phyloP scores from a whole-genome alignment of 2,329 filamentous ascomycete genomes.

The Lachnellula arida region DNA sequence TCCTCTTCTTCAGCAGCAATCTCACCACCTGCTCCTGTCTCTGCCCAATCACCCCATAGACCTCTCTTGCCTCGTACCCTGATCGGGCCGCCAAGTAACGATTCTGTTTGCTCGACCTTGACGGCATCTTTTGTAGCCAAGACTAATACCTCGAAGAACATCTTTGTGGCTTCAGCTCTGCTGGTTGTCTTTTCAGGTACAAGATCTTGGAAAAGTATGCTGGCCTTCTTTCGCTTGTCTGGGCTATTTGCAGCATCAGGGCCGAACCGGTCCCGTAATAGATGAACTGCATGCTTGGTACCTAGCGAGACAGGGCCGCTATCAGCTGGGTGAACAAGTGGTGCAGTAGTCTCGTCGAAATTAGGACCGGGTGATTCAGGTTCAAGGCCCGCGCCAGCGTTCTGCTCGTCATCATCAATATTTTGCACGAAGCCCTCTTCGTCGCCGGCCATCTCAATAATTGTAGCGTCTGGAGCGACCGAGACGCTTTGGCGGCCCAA shows the following conservation, averaged over 20 bases:
- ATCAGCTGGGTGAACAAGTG: constrained; percentile 74
- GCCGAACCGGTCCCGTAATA: constrained; percentile 85
- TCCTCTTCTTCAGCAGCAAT: constrained; percentile 37
- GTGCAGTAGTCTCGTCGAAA: constrained; percentile 75
- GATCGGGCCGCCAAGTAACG: constrained; percentile 70
- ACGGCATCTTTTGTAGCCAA: constrained; percentile 97
- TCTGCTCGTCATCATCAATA: constrained; percentile 43
- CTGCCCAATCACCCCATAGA: constrained; percentile 97
- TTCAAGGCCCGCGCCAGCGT: constrained; percentile 42
- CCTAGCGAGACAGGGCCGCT: constrained; percentile 83
- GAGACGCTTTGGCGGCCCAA: constrained; percentile 41
- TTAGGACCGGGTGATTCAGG: constrained; percentile 45
- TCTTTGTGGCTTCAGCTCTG: constrained; percentile 92
- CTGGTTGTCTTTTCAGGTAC: constrained; percentile 76
- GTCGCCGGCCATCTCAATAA: constrained; percentile 60
- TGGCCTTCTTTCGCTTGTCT: constrained; percentile 67
- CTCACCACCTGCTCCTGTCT: constrained; percentile 63
- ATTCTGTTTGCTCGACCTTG: constrained; percentile 83
- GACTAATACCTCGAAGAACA: constrained; percentile 98
- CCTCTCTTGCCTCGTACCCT: constrained; percentile 85
- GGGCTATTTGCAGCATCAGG: constrained; percentile 63
- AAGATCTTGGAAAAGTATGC: constrained; percentile 86
- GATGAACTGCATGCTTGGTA: constrained; percentile 92
- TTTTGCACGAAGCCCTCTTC: constrained; percentile 41
- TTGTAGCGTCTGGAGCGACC: constrained; percentile 51